phyloP scores from a whole-genome alignment of 2,329 filamentous ascomycete species.

The Bipolaris zeicola region DNA sequence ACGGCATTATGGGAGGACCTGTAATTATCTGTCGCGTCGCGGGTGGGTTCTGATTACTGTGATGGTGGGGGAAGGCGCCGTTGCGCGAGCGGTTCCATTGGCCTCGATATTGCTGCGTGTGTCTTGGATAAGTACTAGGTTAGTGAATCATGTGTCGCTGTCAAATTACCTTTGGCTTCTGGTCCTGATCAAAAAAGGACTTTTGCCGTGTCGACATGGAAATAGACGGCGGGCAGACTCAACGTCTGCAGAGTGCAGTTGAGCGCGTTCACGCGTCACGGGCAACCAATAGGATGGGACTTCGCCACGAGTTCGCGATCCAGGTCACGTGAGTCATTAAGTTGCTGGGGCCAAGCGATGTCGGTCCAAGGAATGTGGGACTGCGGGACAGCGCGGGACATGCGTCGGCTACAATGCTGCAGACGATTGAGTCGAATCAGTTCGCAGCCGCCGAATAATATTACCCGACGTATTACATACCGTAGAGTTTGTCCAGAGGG shows the following conservation, averaged over 20 bases:
- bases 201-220: constrained; percentile 56
- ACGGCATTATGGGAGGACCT: constrained; percentile 55
- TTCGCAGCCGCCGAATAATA: constrained; percentile 1
- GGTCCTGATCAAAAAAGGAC: constrained; percentile 59
- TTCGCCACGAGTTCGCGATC: constrained; percentile 4
- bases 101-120: constrained; percentile 33
- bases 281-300: constrained; percentile 9
- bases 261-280: constrained; percentile 26
- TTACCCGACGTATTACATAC: constrained; percentile 3
- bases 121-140: constrained; percentile 12
- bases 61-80: constrained; percentile 32
- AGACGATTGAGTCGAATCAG: constrained; percentile 1
- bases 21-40: constrained; percentile 42
- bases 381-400: constrained; percentile 1
- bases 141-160: background rate
- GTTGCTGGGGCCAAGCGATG: constrained; percentile 4
- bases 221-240: constrained; percentile 19
- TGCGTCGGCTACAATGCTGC: constrained; percentile 3
- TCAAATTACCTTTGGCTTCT: constrained; percentile 47
- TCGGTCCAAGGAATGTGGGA: constrained; percentile 2
- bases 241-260: constrained; percentile 4
- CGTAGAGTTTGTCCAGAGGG: background rate
- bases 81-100: constrained; percentile 47
- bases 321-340: constrained; percentile 18
- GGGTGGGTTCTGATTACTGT: constrained; percentile 32